Base-by-base conservation (phyloP, 2,329 filamentous ascomycete genomes). In the Alternaria sp. region DNA sequence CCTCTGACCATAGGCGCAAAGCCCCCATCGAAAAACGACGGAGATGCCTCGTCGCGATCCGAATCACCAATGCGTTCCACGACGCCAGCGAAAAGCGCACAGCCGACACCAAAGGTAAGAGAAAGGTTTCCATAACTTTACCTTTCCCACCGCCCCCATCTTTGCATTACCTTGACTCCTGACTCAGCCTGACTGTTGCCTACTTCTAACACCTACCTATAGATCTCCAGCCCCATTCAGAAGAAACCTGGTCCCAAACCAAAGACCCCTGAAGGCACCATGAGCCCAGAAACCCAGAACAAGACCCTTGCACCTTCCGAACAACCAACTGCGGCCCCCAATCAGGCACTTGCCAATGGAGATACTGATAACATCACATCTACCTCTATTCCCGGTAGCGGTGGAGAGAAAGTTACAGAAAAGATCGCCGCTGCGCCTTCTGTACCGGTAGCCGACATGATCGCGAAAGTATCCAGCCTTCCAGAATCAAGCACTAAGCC, bases 21-120 rank as follows among this genome's bases (percentile, higher is more conserved):
- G 23, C 64, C 61, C 5, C 26, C 43, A 40, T 40, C 36, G 6
- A 65, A 63, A 11, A 64, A 69, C 1, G 69, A 68, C 49, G 61
- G 54, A 1, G 63, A 60, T 4, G 59, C 10, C 15, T 69, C 63
- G 7, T 65, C 68, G 4, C 64, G 59, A 13, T 57, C 69, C 5
- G 64, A 67, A 4, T 66, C 70, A 4, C 64, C 61, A 11, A 56
- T 59, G 15, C 56, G 54, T 32, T 61, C 67, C 11, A 43, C 49
- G 0, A 65, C 69, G 7, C 59, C 64, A 67, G 57, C 7, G n/a
- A 59, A 25, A 46, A 54, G 52, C 15, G 19, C 30, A 40, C 30
- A 36, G 30, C 1, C 40, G 5, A 12, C n/a, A 25, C 9, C 40
- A 6, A 62, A 68, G 62, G 69, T 71, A 23, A 69, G 65, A 64